Percentiles rank a stretch among this genome's conserved stretches.
These are phyloP conservation scores for Onygena corvina DNA, from an alignment of 2,329 filamentous ascomycete species.

Conservation along the genomic window DNA sequence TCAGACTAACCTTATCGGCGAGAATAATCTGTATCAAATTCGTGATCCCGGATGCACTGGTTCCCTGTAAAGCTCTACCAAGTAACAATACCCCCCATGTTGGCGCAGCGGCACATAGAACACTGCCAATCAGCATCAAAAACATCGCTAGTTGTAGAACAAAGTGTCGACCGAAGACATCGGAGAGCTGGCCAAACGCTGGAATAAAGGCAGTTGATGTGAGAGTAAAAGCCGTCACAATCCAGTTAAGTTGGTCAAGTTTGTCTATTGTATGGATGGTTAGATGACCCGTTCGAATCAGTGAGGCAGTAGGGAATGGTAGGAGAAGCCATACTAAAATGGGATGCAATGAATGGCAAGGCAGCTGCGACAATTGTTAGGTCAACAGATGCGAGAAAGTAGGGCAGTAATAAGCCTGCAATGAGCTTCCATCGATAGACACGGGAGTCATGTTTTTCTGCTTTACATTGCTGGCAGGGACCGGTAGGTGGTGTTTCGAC, in stretches of 20 bases:
- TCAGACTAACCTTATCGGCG: slow-evolving; percentile 50
- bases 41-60: slow-evolving; percentile 50
- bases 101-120: slow-evolving; percentile 47
- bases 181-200: slow-evolving; percentile 51
- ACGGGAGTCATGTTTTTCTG: slow-evolving; percentile 26
- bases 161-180: slow-evolving; percentile 52
- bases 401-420: slow-evolving; percentile 47
- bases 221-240: slow-evolving; percentile 57
- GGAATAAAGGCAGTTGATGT: slow-evolving; percentile 57
- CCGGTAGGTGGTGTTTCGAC: neutral
- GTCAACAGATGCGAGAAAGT: slow-evolving; percentile 51
- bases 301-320: neutral
- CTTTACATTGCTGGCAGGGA: slow-evolving; percentile 19
- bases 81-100: slow-evolving; percentile 50
- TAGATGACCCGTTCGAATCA: neutral
- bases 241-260: slow-evolving; percentile 53
- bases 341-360: slow-evolving; percentile 50
- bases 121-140: slow-evolving; percentile 48
- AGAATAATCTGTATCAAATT: slow-evolving; percentile 52
- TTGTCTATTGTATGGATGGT: slow-evolving; percentile 28
- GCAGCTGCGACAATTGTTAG: slow-evolving; percentile 52
- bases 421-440: slow-evolving; percentile 49
- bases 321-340: slow-evolving; percentile 42
- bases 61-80: slow-evolving; percentile 51
- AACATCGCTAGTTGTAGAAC: slow-evolving; percentile 47